phyloP scores from a whole-genome alignment of 1,139 yeast genomes.

The Lodderomyces theae region DNA sequence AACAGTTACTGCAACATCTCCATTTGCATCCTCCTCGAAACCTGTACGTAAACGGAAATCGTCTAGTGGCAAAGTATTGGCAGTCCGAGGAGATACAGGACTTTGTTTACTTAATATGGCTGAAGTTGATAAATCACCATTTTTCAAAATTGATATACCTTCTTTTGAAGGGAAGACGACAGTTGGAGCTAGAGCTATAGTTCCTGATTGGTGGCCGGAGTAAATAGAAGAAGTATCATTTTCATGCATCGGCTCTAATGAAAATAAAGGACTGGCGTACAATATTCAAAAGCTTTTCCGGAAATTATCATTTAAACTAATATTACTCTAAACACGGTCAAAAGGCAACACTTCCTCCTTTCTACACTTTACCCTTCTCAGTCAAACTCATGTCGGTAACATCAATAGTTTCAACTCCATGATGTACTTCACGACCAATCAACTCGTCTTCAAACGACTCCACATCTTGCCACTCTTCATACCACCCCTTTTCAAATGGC shows the following conservation, averaged over 20 bases:
- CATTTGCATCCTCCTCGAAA: constrained; percentile 32
- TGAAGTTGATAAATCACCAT: constrained; percentile 29
- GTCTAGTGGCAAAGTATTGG: constrained; percentile 59
- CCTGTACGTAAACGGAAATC: constrained; percentile 34
- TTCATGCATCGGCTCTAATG: no score
- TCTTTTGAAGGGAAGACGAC: constrained; percentile 21
- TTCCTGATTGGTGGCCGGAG: constrained; percentile 70
- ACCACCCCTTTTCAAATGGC: constrained; percentile 60
- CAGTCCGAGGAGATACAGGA: constrained; percentile 60
- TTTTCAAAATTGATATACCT: constrained; percentile 33
- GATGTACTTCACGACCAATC: constrained; percentile 31
- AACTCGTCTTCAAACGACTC: constrained; percentile 58
- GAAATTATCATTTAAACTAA: no score
- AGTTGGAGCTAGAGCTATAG: constrained; percentile 46
- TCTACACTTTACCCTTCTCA: no score
- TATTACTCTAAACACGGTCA: no score
- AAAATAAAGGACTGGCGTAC: no score
- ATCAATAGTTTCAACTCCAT: constrained; percentile 18
- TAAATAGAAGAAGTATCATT: constrained; percentile 4
- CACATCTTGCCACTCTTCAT: constrained; percentile 58
- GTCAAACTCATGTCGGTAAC: constrained; percentile 3
- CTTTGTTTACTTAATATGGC: constrained; percentile 56
- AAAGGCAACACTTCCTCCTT: no score
- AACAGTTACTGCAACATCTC: constrained; percentile 21
- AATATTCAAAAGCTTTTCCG: no score